phyloP scores from a whole-genome alignment of 2,329 filamentous ascomycete genomes.

The Thielaviopsis ethacetica region DNA sequence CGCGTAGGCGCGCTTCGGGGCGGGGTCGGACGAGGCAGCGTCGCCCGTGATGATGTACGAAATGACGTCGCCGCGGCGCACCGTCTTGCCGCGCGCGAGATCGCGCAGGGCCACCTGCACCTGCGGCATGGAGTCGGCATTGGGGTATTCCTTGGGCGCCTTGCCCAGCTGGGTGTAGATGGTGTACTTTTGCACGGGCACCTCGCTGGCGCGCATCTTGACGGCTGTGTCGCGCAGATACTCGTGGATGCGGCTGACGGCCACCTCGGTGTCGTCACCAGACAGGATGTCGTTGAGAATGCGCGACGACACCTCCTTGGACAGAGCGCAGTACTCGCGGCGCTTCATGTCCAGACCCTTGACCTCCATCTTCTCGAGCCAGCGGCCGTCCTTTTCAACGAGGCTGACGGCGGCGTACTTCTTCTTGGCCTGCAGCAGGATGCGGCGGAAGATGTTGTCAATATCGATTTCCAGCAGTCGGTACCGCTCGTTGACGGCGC shows the following conservation, averaged over 20 bases:
- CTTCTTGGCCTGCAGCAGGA: slow-evolving; percentile 93
- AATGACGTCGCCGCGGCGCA: slow-evolving; percentile 91
- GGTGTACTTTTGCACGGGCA: slow-evolving; percentile 77
- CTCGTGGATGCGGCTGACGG: slow-evolving; percentile 81
- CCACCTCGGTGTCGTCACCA: slow-evolving; percentile 76
- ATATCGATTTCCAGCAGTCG: slow-evolving; percentile 92
- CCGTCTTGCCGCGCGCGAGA: slow-evolving; percentile 66
- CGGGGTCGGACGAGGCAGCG: slow-evolving; percentile 42
- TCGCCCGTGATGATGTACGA: slow-evolving; percentile 84
- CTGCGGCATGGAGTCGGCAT: slow-evolving; percentile 87
- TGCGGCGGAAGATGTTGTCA: slow-evolving; percentile 87
- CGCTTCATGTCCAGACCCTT: slow-evolving; percentile 97
- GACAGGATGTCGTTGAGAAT: slow-evolving; percentile 91
- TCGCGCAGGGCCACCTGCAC: slow-evolving; percentile 89
- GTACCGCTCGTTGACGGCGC: slow-evolving; percentile 85
- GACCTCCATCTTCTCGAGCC: slow-evolving; percentile 86
- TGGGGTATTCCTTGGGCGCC: slow-evolving; percentile 81
- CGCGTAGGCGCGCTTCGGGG: slow-evolving; percentile 79
- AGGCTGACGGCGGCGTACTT: slow-evolving; percentile 97
- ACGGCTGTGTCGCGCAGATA: slow-evolving; percentile 70
- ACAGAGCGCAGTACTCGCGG: slow-evolving; percentile 88
- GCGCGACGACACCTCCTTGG: slow-evolving; percentile 82
- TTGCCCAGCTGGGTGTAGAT: slow-evolving; percentile 98
- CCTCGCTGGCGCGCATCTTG: slow-evolving; percentile 67
- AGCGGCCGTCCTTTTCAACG: slow-evolving; percentile 76